Base-by-base conservation (phyloP, 441 rosid species). In the Corymbia citriodora region DNA sequence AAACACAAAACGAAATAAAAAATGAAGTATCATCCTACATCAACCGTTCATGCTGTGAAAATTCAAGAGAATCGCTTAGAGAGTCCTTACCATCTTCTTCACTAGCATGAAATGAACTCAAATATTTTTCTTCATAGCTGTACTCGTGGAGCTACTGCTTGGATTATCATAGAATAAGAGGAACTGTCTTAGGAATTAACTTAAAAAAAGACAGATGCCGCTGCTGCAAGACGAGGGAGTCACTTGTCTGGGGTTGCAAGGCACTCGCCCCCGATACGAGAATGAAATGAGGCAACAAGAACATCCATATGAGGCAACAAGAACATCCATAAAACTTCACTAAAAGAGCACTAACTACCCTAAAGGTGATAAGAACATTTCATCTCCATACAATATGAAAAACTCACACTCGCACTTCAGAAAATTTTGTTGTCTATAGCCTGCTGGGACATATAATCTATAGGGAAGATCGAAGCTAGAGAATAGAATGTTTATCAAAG, bases 31-130 rank as follows among this genome's bases (percentile, higher is more conserved):
- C 88, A 87, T 48, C 97, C 92, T 96, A 97, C 99, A 86, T 94
- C 92, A 89, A 95, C 40, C 40, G 97, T 96, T 95, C 94, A 90
- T 79, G 90, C 83, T 91, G 52, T 57, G 97, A 92, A 33, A 95
- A 91, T 90, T 96, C 97, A 88, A 98, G 98, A 87, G 99, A 94
- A n/a, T 87, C 94, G 70, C 98, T 97, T 1, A 14, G 3, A 50
- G 99, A 95, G 23, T 95, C 97, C 90, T 90, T 95, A 68, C 96
- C 98, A 87, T 89, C 96, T 89, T 94, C 93, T 89, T 12, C 59
- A 87, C 96, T 95, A 74, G 97, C 94, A 93, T 98, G 99, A 91
- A 98, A 98, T 90, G 98, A 95, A 92, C 99, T 94, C 96, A 98
- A 54, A 92, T 99, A 96, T 90, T 92, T 95, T 87, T 97, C 99